These are phyloP conservation scores for Exsudoporus frostii DNA, from an alignment of 768 basidiomycete genomes.

Conservation along the genomic window DNA sequence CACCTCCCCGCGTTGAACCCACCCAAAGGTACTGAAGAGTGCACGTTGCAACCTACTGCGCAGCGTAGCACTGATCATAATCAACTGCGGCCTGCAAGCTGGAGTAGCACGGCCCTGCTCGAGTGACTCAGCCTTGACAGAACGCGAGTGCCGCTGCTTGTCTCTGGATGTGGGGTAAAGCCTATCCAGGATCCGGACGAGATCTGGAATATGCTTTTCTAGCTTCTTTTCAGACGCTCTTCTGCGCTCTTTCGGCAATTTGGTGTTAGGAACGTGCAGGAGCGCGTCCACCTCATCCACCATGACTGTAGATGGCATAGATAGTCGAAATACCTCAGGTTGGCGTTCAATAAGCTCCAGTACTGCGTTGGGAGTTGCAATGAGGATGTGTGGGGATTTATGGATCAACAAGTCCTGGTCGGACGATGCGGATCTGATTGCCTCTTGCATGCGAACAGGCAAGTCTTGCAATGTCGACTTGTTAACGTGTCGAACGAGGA, in stretches of 20 bases:
- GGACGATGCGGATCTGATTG: constrained; percentile 23
- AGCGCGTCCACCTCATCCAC: constrained; percentile 79
- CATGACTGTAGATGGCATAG: constrained; percentile 52
- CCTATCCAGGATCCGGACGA: constrained; percentile 55
- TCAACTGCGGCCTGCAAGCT: constrained; percentile 49
- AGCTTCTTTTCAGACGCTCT: constrained; percentile 40
- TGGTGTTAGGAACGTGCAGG: constrained; percentile 45
- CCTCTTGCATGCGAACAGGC: constrained; percentile 27
- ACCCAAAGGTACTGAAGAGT: constrained; percentile 54
- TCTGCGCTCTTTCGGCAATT: constrained; percentile 37
- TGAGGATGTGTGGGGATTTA: constrained; percentile 61
- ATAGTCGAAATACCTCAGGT: constrained; percentile 42
- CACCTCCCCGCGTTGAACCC: constrained; percentile 47
- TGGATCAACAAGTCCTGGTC: constrained; percentile 39
- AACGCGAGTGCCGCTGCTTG: background rate
- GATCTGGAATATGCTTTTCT: constrained; percentile 54
- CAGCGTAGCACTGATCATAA: constrained; percentile 72
- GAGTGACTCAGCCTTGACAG: constrained; percentile 5
- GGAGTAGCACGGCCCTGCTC: constrained; percentile 5
- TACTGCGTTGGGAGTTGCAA: constrained; percentile 69
- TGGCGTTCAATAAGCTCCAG: constrained; percentile 51
- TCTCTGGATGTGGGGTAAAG: constrained; percentile 44
- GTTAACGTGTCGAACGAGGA: constrained; percentile 55
- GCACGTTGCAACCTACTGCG: constrained; percentile 39
- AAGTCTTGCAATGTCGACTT: constrained; percentile 14